These are phyloP conservation scores for Aspergillus carbonarius DNA, from an alignment of 2,329 filamentous ascomycete species.

Conservation along the genomic window DNA sequence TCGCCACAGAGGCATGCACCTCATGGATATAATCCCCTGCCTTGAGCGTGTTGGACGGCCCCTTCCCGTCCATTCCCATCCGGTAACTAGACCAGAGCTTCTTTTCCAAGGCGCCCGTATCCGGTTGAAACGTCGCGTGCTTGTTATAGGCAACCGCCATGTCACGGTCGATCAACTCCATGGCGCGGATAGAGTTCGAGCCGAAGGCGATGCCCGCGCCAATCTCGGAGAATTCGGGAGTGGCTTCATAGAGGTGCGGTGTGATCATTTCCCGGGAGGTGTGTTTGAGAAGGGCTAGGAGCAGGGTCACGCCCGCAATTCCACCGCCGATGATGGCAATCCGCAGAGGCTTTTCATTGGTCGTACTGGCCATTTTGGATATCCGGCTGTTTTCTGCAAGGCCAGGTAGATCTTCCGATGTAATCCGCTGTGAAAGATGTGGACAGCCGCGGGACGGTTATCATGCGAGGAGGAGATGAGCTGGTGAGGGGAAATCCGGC, in stretches of 20 bases:
- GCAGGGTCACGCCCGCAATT: neutral
- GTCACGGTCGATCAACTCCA: neutral
- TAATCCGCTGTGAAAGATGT: neutral
- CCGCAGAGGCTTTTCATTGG: neutral
- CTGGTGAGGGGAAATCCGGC: too few relatives aligned
- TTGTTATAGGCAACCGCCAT: neutral
- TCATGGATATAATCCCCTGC: conserved; percentile 1
- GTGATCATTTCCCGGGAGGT: neutral
- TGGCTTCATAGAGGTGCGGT: conserved; percentile 3
- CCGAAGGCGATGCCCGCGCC: conserved; percentile 3
- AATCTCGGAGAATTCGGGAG: neutral
- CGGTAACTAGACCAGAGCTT: conserved; percentile 4
- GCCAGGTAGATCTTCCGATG: neutral
- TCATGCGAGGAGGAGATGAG: too few relatives aligned
- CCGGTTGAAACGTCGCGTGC: neutral
- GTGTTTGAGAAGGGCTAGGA: neutral
- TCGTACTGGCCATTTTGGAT: neutral
- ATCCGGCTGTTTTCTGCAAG: neutral
- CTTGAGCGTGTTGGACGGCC: neutral
- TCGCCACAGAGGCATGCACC: neutral
- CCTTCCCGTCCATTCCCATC: conserved; percentile 1
- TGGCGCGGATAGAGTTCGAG: neutral
- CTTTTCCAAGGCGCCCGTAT: neutral
- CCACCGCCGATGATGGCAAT: conserved; percentile 10
- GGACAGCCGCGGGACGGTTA: neutral